Evolutionary conservation across 1,284 basidiomycete species (phyloP), one percentile per base, ranked within the genome.

Genomic region (Pyrrhoderma lamaoense): DNA sequence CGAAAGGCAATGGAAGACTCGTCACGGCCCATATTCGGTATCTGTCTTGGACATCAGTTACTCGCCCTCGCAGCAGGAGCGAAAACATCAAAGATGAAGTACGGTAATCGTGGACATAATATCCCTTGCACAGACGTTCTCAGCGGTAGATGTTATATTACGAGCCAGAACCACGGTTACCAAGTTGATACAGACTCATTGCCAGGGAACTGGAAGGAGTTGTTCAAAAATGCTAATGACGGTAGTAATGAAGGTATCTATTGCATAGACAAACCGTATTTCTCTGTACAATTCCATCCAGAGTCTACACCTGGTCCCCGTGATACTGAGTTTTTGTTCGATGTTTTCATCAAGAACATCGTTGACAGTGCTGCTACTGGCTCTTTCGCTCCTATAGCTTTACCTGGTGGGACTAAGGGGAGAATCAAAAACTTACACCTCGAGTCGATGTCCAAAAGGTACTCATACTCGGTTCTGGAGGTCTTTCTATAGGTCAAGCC

Each of bases 271-370:
- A 88, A 85, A 60, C 95, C 95, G 1, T 96, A 91, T 76, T 99
- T 99, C 71, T 96, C 93, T 38, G 95, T 99, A n/a, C 96, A 99
- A 67, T 99, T 99, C 77, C 96, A 99, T 69, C 96, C 96, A 36
- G 96, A 99, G 69, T 95, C 92, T 37, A 93, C 91, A 3, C 94
- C 96, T n/a, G 96, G 96, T 38, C 96, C 96, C 22, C 82, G 93
- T 54, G 96, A 99, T 66, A 99, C 96, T 53, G 96, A 99, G 68
- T 99, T 97, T 73, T 77, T 99, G 53, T 99, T 99, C 66, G 94
- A 99, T 58, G 93, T 96, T 40, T 99, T 99, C 77, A 82, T 99
- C 63, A 80, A 87, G 66, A 90, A 88, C 63, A 80, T 98, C 62
- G 66, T 79, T 37, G 86, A 92, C 62, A 91, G 84, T 62, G 80